Conservation (phyloP, 2,329 filamentous ascomycete species). For the Alternaria arborescens region DNA sequence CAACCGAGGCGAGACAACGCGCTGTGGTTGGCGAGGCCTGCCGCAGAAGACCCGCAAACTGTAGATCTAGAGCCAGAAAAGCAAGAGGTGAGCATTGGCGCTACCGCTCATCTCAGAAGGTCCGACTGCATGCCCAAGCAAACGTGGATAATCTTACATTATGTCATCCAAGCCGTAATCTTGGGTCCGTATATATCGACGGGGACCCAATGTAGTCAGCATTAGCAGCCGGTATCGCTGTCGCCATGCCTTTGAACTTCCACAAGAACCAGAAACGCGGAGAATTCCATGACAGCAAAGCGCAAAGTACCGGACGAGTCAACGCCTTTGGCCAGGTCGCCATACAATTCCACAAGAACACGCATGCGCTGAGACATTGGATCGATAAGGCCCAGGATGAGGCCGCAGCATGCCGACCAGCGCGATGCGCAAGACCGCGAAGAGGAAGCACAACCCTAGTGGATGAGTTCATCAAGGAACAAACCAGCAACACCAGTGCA, state of each 20-base stretch:
- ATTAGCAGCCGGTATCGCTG: constrained; percentile 1
- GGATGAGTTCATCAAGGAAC: not conserved
- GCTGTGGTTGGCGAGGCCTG: not conserved
- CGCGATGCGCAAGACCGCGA: not conserved
- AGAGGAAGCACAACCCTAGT: not conserved
- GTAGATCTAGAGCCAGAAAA: not conserved
- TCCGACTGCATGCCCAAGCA: not conserved
- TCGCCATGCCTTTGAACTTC: constrained; percentile 15
- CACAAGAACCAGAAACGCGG: constrained; percentile 11
- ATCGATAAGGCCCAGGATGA: constrained; percentile 23
- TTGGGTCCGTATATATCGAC: not conserved
- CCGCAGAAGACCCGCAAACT: not conserved
- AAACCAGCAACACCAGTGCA: not conserved
- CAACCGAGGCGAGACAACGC: not conserved
- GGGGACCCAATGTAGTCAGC: not conserved
- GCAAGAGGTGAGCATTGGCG: not conserved
- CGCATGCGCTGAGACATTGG: constrained; percentile 26
- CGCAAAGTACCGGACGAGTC: constrained; percentile 16
- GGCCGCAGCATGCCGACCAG: not conserved
- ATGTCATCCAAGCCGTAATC: not conserved
- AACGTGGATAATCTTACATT: not conserved
- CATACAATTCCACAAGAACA: constrained; percentile 28
- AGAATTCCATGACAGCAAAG: constrained; percentile 19
- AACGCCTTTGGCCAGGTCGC: constrained; percentile 28
- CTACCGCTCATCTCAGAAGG: not conserved